A percentile compares a stretch with the other conserved stretches of the same genome.
Conservation (phyloP, 441 rosid species). For the Populus hybrid region DNA sequence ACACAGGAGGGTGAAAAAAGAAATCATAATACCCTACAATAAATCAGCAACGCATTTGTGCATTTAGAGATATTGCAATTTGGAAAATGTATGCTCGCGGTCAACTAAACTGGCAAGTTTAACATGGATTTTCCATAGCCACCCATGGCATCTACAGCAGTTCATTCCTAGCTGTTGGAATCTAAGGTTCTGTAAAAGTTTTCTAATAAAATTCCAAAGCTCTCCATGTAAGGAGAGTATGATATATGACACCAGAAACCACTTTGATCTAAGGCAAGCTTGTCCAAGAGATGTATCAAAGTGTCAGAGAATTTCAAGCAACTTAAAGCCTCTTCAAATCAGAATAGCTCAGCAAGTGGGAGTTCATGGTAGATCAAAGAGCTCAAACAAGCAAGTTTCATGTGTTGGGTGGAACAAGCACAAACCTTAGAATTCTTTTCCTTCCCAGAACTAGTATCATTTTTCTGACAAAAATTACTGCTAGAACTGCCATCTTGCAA, state of each 20-base stretch:
- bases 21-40: neutral
- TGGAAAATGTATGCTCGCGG: neutral
- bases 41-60: neutral
- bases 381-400: constrained; percentile 1
- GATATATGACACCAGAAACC: neutral
- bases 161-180: neutral
- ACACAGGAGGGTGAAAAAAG: neutral
- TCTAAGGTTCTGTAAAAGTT: neutral
- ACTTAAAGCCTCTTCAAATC: neutral
- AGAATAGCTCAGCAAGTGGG: neutral
- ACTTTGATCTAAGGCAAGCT: neutral
- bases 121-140: neutral
- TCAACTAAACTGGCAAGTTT: neutral
- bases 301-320: neutral
- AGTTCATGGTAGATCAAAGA: constrained; percentile 8
- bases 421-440: constrained; percentile 64
- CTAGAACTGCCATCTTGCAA: constrained; percentile 44
- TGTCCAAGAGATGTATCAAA: constrained; percentile 7
- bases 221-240: neutral
- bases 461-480: constrained; percentile 28
- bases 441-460: constrained; percentile 35
- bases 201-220: neutral
- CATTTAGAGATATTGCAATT: neutral
- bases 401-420: constrained; percentile 14
- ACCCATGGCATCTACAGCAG: neutral